Percentiles rank a stretch among this genome's conserved stretches.
phyloP scores from a whole-genome alignment of 2,329 filamentous ascomycete genomes.

The Botrytis galanthina region DNA sequence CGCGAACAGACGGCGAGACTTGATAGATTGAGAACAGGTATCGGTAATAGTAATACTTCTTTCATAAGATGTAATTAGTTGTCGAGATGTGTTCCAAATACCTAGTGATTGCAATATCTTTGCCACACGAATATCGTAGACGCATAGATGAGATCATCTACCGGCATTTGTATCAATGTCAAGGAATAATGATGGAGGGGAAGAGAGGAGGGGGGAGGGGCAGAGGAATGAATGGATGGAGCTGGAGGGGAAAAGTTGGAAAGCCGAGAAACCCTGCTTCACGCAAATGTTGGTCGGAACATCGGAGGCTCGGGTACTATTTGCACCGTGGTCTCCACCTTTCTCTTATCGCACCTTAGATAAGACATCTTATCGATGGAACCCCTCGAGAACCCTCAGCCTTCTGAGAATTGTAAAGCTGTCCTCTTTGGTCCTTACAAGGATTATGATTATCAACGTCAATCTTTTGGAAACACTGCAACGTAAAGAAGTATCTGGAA shows the following conservation, averaged over 20 bases:
- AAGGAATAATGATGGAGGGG: not conserved
- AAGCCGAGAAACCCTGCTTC: not conserved
- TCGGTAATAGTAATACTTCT: not conserved
- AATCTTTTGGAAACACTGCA: not conserved
- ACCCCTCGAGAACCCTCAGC: not conserved
- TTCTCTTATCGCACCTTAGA: not conserved
- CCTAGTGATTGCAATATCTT: not conserved
- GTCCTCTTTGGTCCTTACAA: conserved; percentile 21
- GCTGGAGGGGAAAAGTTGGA: not conserved
- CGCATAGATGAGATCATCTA: not conserved
- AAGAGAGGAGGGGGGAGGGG: not conserved
- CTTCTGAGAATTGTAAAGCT: conserved; percentile 13
- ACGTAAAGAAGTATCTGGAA: not conserved
- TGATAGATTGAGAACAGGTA: not conserved
- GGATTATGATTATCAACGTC: conserved; percentile 9
- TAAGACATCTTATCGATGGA: conserved; percentile 16
- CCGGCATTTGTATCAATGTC: not conserved
- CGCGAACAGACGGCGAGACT: not conserved
- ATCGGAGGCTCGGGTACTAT: not conserved
- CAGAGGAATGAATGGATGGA: not conserved
- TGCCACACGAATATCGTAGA: not conserved
- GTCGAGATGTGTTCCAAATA: not conserved
- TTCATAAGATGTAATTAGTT: not conserved
- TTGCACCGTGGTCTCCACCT: fast-evolving
- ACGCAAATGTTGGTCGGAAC: not conserved